Percentiles rank a stretch among this genome's conserved stretches.
phyloP scores from a whole-genome alignment of 83 land plant species.

The Larix sibirica region DNA sequence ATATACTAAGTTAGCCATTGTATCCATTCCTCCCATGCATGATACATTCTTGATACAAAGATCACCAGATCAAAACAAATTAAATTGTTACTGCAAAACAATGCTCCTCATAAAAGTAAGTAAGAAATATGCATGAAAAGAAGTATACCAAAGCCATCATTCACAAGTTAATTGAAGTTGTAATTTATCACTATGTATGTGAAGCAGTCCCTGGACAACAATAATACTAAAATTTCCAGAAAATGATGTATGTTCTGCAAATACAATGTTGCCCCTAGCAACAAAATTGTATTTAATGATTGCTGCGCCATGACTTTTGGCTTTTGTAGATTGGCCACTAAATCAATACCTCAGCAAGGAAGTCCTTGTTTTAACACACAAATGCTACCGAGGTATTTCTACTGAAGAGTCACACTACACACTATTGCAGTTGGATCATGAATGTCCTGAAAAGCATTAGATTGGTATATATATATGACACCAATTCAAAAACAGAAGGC shows the following conservation, averaged over 20 bases:
- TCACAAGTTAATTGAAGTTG: constrained; percentile 68
- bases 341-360: too few relatives aligned
- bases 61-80: not conserved
- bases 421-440: too few relatives aligned
- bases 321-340: too few relatives aligned
- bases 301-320: constrained; percentile 44
- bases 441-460: too few relatives aligned
- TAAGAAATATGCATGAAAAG: not conserved
- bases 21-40: not conserved
- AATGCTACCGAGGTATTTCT: too few relatives aligned
- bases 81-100: not conserved
- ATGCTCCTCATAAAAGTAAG: not conserved
- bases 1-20: not conserved
- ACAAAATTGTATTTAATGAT: constrained; percentile 70
- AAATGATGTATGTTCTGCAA: constrained; percentile 76
- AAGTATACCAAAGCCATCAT: constrained; percentile 67
- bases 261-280: constrained; percentile 68
- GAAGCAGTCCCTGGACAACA: constrained; percentile 73
- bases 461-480: too few relatives aligned
- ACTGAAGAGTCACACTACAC: too few relatives aligned
- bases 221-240: constrained; percentile 82
- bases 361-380: too few relatives aligned
- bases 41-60: not conserved
- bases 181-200: constrained; percentile 81
- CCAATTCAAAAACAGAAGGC: too few relatives aligned